Evolutionary conservation across 106 monocot genomes (phyloP).

Genomic region (Alisma plantagoaquatica): DNA sequence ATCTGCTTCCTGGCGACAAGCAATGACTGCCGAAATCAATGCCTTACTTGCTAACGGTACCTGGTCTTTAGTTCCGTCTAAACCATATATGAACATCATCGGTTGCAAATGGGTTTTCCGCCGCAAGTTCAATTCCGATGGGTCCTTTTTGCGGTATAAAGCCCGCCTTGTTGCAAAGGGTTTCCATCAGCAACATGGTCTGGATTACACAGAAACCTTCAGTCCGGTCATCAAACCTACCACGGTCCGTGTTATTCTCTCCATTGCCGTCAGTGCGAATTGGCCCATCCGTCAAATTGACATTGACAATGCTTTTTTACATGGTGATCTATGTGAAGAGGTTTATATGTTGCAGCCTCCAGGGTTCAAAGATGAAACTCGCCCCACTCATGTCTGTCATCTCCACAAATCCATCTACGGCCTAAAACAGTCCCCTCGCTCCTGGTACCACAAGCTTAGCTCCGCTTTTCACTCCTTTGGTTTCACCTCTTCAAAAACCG

Average conservation of each 20-base stretch:
- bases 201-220: neutral
- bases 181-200: neutral
- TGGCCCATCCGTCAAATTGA: neutral
- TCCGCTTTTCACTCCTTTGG: neutral
- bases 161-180: neutral
- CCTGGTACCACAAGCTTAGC: neutral
- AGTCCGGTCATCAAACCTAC: neutral
- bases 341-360: slow-evolving; percentile 2
- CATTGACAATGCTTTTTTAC: slow-evolving; percentile 3
- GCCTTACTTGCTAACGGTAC: neutral
- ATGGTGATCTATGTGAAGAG: neutral
- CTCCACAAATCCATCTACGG: neutral
- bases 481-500: neutral
- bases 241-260: neutral
- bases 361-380: neutral
- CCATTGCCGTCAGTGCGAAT: neutral
- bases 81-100: neutral
- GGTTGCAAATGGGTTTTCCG: slow-evolving; percentile 6
- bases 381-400: neutral
- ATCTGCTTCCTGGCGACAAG: neutral
- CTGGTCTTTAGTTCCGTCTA: neutral
- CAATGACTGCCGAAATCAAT: neutral
- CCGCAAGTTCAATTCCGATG: neutral
- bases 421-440: neutral
- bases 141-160: neutral